Conservation (phyloP, 208 protist species). For the Plasmodiophora brassicae region DNA sequence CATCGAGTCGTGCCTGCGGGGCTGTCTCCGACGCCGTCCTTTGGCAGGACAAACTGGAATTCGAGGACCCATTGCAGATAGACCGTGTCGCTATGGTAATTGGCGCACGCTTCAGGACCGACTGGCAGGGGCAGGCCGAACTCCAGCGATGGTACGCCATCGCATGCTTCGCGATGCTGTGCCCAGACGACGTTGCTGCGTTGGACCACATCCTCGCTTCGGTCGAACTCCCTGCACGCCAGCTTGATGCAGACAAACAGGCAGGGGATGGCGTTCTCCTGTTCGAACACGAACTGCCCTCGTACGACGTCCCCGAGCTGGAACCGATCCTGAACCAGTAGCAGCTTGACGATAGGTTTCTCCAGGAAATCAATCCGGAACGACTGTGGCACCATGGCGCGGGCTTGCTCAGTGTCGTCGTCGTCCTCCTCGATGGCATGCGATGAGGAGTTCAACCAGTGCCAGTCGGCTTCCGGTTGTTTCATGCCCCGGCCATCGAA, state of each 20-base stretch:
- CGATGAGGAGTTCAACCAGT: background rate
- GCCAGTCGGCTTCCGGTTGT: background rate
- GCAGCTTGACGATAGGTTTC: background rate
- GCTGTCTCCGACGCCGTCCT: too few relatives aligned
- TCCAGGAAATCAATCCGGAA: background rate
- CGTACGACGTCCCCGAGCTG: background rate
- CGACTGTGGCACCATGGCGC: background rate
- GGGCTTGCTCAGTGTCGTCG: background rate
- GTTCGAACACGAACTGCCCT: background rate
- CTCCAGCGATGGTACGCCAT: background rate
- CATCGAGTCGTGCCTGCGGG: background rate
- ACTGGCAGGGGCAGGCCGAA: background rate
- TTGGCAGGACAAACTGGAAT: background rate
- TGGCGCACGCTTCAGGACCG: background rate
- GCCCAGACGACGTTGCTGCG: background rate
- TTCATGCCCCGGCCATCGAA: background rate
- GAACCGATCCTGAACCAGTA: background rate
- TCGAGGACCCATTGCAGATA: background rate
- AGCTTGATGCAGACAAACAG: background rate
- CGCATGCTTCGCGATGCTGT: background rate
- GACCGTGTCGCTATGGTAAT: background rate
- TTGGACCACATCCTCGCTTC: background rate
- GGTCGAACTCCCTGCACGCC: background rate
- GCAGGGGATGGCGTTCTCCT: background rate
- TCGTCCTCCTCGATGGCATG: background rate